phyloP scores from a whole-genome alignment of 2,329 filamentous ascomycete species.

The Rhytidhysteron rufulum region DNA sequence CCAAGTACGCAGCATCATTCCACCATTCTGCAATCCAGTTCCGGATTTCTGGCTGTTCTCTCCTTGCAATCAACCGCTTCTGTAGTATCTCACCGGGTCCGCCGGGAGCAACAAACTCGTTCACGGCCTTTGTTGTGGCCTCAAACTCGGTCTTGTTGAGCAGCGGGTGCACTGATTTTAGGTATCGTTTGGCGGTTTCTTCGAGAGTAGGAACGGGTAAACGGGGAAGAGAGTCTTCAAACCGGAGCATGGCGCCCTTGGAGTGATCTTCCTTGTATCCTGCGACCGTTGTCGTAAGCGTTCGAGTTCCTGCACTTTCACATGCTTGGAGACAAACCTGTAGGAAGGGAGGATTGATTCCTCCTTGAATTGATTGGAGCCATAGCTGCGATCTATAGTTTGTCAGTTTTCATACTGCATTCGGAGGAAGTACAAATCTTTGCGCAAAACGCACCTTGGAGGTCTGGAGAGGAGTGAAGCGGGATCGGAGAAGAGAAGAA shows the following conservation, averaged over 20 bases:
- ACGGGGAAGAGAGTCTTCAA: conserved; percentile 77
- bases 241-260: conserved; percentile 78
- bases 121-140: conserved; percentile 74
- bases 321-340: conserved; percentile 34
- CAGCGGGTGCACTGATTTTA: conserved; percentile 74
- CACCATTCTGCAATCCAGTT: conserved; percentile 99
- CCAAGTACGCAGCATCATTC: conserved; percentile 91
- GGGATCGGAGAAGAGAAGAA: conserved; percentile 31
- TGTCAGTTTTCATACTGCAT: not conserved
- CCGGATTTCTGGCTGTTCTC: conserved; percentile 74
- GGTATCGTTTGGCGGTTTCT: conserved; percentile 75
- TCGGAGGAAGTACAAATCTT: not conserved
- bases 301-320: conserved; percentile 3
- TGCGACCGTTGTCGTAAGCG: conserved; percentile 27
- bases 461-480: conserved; percentile 23
- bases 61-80: conserved; percentile 75
- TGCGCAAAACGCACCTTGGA: conserved; percentile 24
- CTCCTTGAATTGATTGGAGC: conserved; percentile 26
- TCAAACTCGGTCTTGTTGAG: conserved; percentile 66
- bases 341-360: conserved; percentile 45
- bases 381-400: conserved; percentile 30
- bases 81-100: conserved; percentile 80
- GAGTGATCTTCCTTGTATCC: conserved; percentile 76
- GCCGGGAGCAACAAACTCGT: conserved; percentile 84
- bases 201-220: conserved; percentile 78